A percentile compares a stretch with the other conserved stretches of the same genome.
phyloP scores from a whole-genome alignment of 2,329 filamentous ascomycete genomes.

The Neofusicoccum sp. region DNA sequence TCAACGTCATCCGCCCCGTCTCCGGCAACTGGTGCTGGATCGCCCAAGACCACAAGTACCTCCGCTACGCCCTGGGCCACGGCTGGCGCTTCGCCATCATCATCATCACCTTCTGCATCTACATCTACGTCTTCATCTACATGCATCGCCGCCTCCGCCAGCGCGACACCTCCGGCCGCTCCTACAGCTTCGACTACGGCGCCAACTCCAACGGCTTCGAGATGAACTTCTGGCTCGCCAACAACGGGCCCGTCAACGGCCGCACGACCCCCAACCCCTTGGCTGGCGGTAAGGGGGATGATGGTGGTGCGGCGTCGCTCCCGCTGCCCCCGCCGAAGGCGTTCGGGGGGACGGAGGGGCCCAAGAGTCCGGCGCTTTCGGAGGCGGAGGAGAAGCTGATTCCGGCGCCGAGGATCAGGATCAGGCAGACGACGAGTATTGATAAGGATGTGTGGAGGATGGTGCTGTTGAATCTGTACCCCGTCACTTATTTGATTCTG shows the following conservation, averaged over 20 bases:
- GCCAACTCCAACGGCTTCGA: slow-evolving; percentile 4
- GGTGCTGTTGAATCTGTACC: slow-evolving; percentile 36
- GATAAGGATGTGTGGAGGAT: slow-evolving; percentile 27
- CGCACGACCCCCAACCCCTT: neutral
- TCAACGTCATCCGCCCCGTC: slow-evolving; percentile 35
- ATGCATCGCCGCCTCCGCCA: slow-evolving; percentile 22
- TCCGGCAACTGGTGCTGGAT: slow-evolving; percentile 54
- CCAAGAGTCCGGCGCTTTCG: no score
- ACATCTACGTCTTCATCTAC: slow-evolving; percentile 44
- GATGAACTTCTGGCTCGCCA: slow-evolving; percentile 15
- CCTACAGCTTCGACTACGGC: slow-evolving; percentile 7
- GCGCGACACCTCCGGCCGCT: neutral
- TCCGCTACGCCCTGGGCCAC: slow-evolving; percentile 47
- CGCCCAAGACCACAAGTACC: slow-evolving; percentile 30
- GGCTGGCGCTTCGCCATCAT: slow-evolving; percentile 49
- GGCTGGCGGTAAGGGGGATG: neutral
- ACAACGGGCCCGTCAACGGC: neutral
- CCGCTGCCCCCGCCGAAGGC: neutral
- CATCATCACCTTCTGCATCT: slow-evolving; percentile 41
- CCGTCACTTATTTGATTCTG: slow-evolving; percentile 34
- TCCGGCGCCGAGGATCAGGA: neutral
- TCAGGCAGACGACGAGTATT: slow-evolving; percentile 2
- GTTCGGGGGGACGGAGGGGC: neutral
- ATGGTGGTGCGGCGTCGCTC: neutral
- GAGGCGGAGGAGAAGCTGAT: slow-evolving; percentile 9